Evolutionary conservation across 371 early-diverging fungal species (phyloP).

Genomic region (Umbelopsis sp.): DNA sequence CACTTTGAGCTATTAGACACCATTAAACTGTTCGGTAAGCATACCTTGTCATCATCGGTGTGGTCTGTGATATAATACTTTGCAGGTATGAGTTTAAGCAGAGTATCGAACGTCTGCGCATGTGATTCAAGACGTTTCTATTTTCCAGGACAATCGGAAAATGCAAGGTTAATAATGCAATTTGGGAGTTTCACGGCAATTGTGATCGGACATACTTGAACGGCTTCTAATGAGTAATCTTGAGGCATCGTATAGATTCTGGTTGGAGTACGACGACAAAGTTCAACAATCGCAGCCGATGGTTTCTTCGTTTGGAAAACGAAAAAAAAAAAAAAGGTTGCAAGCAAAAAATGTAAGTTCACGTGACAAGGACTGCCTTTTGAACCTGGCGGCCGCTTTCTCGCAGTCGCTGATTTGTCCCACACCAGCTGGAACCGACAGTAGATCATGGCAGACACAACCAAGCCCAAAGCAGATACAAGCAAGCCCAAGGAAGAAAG

Average conservation of each 20-base stretch:
- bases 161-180: not conserved
- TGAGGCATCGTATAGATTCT: not conserved
- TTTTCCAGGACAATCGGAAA: slow-evolving; percentile 14
- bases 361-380: slow-evolving; percentile 2
- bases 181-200: too few relatives aligned
- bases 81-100: slow-evolving; percentile 75
- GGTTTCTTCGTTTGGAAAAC: not conserved
- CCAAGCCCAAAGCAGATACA: not conserved
- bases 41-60: slow-evolving; percentile 38
- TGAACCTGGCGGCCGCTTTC: too few relatives aligned
- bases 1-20: not conserved
- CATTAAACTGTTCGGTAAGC: slow-evolving; percentile 8
- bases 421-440: not conserved
- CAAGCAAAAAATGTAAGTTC: not conserved
- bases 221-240: slow-evolving; percentile 11
- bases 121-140: slow-evolving; percentile 65
- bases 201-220: not conserved
- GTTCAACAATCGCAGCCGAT: slow-evolving; percentile 3
- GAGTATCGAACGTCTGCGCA: slow-evolving; percentile 61
- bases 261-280: not conserved
- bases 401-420: too few relatives aligned
- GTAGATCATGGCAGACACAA: slow-evolving; percentile 9
- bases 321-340: slow-evolving; percentile 16
- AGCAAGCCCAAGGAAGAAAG: slow-evolving; percentile 3
- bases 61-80: slow-evolving; percentile 71